Base-by-base conservation (phyloP, 768 basidiomycete species). In the Termitomyces sp. region DNA sequence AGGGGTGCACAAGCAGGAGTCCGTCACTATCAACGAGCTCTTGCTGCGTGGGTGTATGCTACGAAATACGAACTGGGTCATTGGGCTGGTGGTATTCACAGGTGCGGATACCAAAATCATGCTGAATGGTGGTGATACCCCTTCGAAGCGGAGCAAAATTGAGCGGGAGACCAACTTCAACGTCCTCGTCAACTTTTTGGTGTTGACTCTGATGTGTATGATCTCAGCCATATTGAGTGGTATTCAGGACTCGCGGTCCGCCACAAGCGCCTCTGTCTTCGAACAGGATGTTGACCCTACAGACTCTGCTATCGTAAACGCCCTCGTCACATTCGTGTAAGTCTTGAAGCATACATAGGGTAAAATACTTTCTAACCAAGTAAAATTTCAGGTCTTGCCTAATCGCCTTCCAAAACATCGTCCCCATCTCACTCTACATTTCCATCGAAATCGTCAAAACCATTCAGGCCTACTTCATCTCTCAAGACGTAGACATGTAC, bases 111-210 rank as follows among this genome's bases (percentile, higher is more conserved):
- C 92, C 44, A 94, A 92, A 81, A 94, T 94, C 67, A 91, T 93
- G 85, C 76, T 94, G 61, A 96, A 96, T 65, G 92, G 92, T 38
- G 95, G 96, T 20, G 89, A 88, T 15, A 98, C 94, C 1, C 95
- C 96, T 1, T 94, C 91, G n/a, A 98, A 98, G 70, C 89, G 93
- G 61, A 92, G 90, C 69, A 98, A 96, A 81, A 98, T 98, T 70
- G 95, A 98, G 78, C 91, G 87, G 77, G 96, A 98, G 80, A 98
- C 96, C 9, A 98, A 96, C 74, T 96, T 95, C 81, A 98, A 98
- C 70, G 96, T 98, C 65, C 77, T 96, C 55, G 91, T 97, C 78
- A 98, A 98, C 74, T 98, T 98, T 70, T 75, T 82, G 46, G 74
- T 97, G 62, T 79, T 98, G 59, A 70, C 88, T 45, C 55, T 83